Evolutionary conservation across 352 stramenopile species (phyloP).

Genomic region (Phytopythium ostracodes): DNA sequence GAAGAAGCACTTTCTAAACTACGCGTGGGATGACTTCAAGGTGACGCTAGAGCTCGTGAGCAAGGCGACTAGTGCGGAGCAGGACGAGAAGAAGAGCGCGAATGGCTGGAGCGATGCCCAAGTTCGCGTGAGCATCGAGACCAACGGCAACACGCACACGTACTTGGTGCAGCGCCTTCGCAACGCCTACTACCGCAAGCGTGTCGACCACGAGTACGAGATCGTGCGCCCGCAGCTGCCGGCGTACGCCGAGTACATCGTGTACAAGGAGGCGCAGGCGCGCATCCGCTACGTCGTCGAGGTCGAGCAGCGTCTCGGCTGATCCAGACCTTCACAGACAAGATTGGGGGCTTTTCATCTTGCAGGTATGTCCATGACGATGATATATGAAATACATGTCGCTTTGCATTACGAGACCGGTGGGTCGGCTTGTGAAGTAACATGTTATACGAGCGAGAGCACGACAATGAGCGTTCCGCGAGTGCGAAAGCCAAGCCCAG

Average conservation of each 20-base stretch:
- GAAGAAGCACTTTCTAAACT: slow-evolving; percentile 29
- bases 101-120: slow-evolving; percentile 9
- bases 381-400: too few relatives aligned
- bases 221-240: slow-evolving; percentile 15
- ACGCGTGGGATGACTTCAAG: slow-evolving; percentile 17
- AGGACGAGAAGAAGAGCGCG: slow-evolving; percentile 3
- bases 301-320: neutral
- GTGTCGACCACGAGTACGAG: slow-evolving; percentile 13
- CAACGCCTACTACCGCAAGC: slow-evolving; percentile 25
- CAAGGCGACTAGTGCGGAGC: slow-evolving; percentile 13
- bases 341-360: too few relatives aligned
- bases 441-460: too few relatives aligned
- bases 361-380: too few relatives aligned
- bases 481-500: too few relatives aligned
- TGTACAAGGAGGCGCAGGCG: slow-evolving; percentile 56
- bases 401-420: too few relatives aligned
- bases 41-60: slow-evolving; percentile 49
- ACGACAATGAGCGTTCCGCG: too few relatives aligned
- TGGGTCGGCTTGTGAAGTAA: too few relatives aligned
- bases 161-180: slow-evolving; percentile 54
- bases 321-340: too few relatives aligned
- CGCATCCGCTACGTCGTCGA: slow-evolving; percentile 62
- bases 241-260: slow-evolving; percentile 54
- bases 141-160: slow-evolving; percentile 23
- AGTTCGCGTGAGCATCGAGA: slow-evolving; percentile 13